A percentile compares a stretch with the other conserved stretches of the same genome.
Conservation (phyloP, 306 rosid genomes). For the Glycine latifolia region DNA sequence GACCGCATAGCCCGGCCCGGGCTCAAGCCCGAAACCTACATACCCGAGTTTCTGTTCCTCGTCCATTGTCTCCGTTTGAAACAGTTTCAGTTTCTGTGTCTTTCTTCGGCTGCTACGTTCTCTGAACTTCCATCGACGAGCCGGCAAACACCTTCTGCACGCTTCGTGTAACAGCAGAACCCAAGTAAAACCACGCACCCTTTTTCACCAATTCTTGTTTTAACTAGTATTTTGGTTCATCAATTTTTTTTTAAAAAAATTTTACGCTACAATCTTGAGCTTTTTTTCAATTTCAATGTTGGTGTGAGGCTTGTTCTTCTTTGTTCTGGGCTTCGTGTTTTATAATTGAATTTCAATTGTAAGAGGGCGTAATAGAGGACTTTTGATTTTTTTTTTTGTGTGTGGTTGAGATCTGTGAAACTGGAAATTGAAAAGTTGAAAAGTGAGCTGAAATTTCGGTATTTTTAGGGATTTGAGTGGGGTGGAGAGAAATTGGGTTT, state of each 20-base stretch:
- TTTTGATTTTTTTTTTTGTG: slow-evolving; percentile 31
- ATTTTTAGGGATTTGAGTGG: slow-evolving; percentile 54
- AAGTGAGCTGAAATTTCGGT: slow-evolving; percentile 6
- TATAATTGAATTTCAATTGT: slow-evolving; percentile 23
- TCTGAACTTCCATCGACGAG: slow-evolving; percentile 11
- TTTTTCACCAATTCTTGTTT: not conserved
- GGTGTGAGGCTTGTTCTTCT: not conserved
- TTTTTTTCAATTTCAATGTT: slow-evolving; percentile 32
- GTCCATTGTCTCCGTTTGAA: not conserved
- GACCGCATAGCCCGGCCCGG: slow-evolving; percentile 35
- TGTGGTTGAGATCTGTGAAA: slow-evolving; percentile 46
- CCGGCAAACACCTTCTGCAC: slow-evolving; percentile 17
- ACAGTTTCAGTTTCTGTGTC: not conserved
- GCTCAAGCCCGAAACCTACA: slow-evolving; percentile 48
- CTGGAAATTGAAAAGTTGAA: slow-evolving; percentile 49
- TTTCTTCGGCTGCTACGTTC: slow-evolving; percentile 15
- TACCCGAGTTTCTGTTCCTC: slow-evolving; percentile 28
- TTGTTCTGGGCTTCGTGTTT: slow-evolving; percentile 10
- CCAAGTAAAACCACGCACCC: slow-evolving; percentile 49
- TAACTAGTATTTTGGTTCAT: not conserved
- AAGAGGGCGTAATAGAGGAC: slow-evolving; percentile 56
- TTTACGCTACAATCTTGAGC: not conserved
- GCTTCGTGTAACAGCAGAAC: slow-evolving; percentile 66
- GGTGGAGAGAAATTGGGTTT: slow-evolving; percentile 64
- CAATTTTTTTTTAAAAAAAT: no score